Conservation (phyloP, 2,329 filamentous ascomycete genomes). For the Neopestalotiopsis sp. region DNA sequence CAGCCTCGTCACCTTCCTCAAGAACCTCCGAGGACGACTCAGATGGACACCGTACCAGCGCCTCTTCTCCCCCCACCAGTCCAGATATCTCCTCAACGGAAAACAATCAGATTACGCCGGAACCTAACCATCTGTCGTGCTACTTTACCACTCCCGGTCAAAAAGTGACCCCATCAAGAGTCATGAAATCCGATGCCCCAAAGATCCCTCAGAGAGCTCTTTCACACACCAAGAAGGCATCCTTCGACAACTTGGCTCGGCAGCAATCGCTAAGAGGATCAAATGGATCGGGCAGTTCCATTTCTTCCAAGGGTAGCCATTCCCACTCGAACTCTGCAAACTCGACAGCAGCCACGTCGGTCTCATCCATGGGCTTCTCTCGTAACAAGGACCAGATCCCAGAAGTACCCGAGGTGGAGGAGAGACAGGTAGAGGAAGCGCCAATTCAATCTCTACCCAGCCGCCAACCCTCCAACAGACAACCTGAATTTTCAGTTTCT, state of each 20-base stretch:
- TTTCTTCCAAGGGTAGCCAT: constrained; percentile 62
- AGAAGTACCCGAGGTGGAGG: constrained; percentile 35
- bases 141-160: constrained; percentile 65
- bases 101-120: constrained; percentile 59
- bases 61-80: constrained; percentile 68
- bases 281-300: constrained; percentile 55
- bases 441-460: constrained; percentile 22
- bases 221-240: constrained; percentile 87
- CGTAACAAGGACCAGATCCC: constrained; percentile 32
- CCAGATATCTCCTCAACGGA: constrained; percentile 67
- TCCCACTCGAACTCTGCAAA: constrained; percentile 62
- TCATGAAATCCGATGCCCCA: constrained; percentile 49
- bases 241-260: constrained; percentile 74
- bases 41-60: constrained; percentile 63
- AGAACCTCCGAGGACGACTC: constrained; percentile 73
- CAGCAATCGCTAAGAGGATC: constrained; percentile 56
- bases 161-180: constrained; percentile 37
- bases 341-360: constrained; percentile 56
- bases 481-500: constrained; percentile 29
- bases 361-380: constrained; percentile 42
- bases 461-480: constrained; percentile 30
- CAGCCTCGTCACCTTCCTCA: constrained; percentile 54
- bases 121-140: constrained; percentile 70
- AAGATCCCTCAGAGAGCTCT: constrained; percentile 78
- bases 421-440: constrained; percentile 36